A percentile compares a stretch with the other conserved stretches of the same genome.
Evolutionary conservation across 495 filamentous ascomycete species (phyloP).

Genomic region (Haplographium delicatum): DNA sequence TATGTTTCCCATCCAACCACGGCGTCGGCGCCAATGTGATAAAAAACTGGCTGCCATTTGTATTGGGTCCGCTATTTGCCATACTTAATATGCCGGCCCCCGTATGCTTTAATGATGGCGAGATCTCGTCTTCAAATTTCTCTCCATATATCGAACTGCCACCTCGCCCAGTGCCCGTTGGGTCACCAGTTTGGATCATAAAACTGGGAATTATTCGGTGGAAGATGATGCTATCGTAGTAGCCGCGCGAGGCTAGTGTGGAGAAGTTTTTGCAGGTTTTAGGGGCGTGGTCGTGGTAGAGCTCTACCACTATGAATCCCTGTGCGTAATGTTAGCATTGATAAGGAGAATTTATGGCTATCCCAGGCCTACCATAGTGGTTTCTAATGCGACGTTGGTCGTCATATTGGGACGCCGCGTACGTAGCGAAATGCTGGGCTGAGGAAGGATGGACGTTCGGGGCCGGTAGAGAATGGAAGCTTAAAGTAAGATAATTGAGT

Average conservation of each 20-base stretch:
- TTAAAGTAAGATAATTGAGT: too few species aligned
- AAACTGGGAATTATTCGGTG: conserved; percentile 95
- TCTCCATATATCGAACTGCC: conserved; percentile 88
- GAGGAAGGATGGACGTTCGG: too few species aligned
- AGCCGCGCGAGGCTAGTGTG: conserved; percentile 70
- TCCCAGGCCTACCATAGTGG: conserved; percentile 64
- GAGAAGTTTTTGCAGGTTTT: conserved; percentile 88
- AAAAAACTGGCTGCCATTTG: conserved; percentile 87
- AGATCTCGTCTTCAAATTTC: conserved; percentile 92
- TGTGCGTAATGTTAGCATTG: conserved; percentile 22
- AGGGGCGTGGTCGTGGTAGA: conserved; percentile 78
- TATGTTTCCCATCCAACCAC: conserved; percentile 97
- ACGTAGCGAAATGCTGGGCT: too few species aligned
- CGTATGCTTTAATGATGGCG: conserved; percentile 72
- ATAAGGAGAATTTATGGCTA: not conserved
- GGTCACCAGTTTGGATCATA: conserved; percentile 96
- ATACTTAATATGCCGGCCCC: conserved; percentile 91
- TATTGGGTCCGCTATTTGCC: conserved; percentile 92
- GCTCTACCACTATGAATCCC: conserved; percentile 83
- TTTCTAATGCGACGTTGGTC: conserved; percentile 71
- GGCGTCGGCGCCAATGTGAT: conserved; percentile 92
- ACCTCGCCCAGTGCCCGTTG: conserved; percentile 91
- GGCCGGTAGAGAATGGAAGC: too few species aligned
- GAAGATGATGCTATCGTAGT: conserved; percentile 82
- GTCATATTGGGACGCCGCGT: conserved; percentile 65